These are phyloP conservation scores for Sicyos baderoa DNA, from an alignment of 306 rosid genomes.

Conservation along the genomic window DNA sequence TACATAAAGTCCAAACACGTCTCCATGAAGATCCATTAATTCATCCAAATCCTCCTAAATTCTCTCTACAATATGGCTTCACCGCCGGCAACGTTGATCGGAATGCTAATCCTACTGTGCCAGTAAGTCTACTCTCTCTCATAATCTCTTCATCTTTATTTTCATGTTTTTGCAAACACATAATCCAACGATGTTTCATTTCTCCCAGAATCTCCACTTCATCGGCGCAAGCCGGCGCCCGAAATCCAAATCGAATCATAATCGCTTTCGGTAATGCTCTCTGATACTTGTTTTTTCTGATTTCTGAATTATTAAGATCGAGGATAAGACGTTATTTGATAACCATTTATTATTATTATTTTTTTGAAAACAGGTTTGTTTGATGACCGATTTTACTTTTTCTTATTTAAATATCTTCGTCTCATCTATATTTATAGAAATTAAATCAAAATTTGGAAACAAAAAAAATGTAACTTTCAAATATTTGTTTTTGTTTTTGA, in stretches of 20 bases:
- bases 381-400: too few relatives aligned
- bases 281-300: not conserved
- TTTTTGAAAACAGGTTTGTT: too few relatives aligned
- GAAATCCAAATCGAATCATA: not conserved
- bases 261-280: slow-evolving; percentile 3
- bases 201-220: slow-evolving; percentile 6
- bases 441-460: too few relatives aligned
- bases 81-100: not conserved
- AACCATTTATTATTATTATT: too few relatives aligned
- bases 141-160: not conserved
- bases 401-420: too few relatives aligned
- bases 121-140: not conserved
- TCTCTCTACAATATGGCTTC: not conserved
- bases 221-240: slow-evolving; percentile 11
- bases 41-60: not conserved
- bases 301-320: too few relatives aligned
- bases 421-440: too few relatives aligned
- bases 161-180: not conserved
- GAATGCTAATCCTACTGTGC: not conserved
- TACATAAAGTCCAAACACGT: not conserved
- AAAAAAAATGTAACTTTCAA: too few relatives aligned
- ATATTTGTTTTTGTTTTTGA: too few relatives aligned
- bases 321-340: too few relatives aligned
- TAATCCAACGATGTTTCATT: not conserved
- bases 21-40: not conserved